These are phyloP conservation scores for Curvularia verruculosa DNA, from an alignment of 2,329 filamentous ascomycete genomes.

Conservation along the genomic window DNA sequence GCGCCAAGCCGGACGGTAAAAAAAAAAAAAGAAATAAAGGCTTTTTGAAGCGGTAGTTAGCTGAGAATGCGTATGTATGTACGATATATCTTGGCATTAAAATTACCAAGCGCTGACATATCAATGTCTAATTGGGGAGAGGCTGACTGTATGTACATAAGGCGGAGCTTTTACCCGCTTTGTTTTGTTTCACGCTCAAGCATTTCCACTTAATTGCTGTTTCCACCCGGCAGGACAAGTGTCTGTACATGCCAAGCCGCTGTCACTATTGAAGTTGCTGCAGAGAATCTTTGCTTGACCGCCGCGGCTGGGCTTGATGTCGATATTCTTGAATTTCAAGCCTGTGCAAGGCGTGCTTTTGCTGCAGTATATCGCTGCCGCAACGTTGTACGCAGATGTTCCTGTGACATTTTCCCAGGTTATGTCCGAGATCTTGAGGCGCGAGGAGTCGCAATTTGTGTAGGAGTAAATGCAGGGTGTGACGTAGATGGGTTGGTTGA, in stretches of 20 bases:
- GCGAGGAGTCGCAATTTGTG: conserved; percentile 28
- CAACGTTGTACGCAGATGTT: conserved; percentile 52
- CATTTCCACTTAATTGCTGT: conserved; percentile 36
- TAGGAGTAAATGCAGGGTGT: conserved; percentile 55
- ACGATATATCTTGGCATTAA: neutral
- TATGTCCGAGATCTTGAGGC: conserved; percentile 53
- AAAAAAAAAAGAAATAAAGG: no score
- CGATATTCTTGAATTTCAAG: conserved; percentile 54
- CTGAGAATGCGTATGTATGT: no score
- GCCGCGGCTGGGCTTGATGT: conserved; percentile 50
- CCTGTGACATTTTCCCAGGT: conserved; percentile 59
- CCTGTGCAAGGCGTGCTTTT: conserved; percentile 51
- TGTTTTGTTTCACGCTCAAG: neutral
- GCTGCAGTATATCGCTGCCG: conserved; percentile 52
- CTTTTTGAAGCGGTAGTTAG: no score
- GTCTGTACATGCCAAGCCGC: conserved; percentile 33
- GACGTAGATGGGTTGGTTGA: conserved; percentile 59
- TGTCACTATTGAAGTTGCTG: conserved; percentile 37
- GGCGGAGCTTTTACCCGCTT: no score
- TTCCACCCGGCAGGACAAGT: conserved; percentile 33
- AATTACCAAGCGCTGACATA: neutral
- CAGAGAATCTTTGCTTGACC: conserved; percentile 30
- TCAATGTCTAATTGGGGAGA: neutral
- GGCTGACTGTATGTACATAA: neutral
- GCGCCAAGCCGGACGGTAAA: neutral